A percentile compares a stretch with the other conserved stretches of the same genome.
Conservation (phyloP, 345 rosid species). For the Lagerstroemia speciosa region DNA sequence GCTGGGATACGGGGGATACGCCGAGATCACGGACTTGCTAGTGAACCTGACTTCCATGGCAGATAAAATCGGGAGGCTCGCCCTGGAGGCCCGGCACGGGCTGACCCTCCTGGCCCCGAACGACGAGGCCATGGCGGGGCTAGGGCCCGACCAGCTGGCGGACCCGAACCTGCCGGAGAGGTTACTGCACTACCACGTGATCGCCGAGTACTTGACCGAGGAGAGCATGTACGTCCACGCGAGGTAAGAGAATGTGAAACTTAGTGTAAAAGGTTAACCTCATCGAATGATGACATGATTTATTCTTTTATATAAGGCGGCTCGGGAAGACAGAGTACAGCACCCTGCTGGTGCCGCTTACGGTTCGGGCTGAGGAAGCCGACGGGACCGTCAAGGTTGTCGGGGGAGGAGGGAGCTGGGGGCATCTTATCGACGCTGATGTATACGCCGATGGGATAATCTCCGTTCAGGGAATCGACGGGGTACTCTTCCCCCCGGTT, state of each 20-base stretch:
- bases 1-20: constrained; percentile 84
- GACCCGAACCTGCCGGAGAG: constrained; percentile 96
- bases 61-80: constrained; percentile 80
- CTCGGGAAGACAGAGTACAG: constrained; percentile 79
- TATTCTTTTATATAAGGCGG: too few relatives aligned
- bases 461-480: constrained; percentile 88
- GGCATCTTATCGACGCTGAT: constrained; percentile 85
- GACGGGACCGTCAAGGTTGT: constrained; percentile 94
- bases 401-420: constrained; percentile 61
- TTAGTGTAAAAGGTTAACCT: too few relatives aligned
- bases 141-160: constrained; percentile 71
- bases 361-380: constrained; percentile 82
- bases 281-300: too few relatives aligned
- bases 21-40: constrained; percentile 87
- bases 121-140: constrained; percentile 91
- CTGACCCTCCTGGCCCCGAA: constrained; percentile 88
- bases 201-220: constrained; percentile 92
- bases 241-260: too few relatives aligned
- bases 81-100: constrained; percentile 56
- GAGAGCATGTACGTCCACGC: constrained; percentile 96
- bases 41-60: constrained; percentile 88
- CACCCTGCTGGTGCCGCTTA: constrained; percentile 74
- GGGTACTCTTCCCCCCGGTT: constrained; percentile 59
- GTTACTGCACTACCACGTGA: constrained; percentile 70
- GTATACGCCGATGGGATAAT: constrained; percentile 83